Base-by-base conservation (phyloP, 2,329 filamentous ascomycete genomes). In the Lecanoromycetidae sp. region DNA sequence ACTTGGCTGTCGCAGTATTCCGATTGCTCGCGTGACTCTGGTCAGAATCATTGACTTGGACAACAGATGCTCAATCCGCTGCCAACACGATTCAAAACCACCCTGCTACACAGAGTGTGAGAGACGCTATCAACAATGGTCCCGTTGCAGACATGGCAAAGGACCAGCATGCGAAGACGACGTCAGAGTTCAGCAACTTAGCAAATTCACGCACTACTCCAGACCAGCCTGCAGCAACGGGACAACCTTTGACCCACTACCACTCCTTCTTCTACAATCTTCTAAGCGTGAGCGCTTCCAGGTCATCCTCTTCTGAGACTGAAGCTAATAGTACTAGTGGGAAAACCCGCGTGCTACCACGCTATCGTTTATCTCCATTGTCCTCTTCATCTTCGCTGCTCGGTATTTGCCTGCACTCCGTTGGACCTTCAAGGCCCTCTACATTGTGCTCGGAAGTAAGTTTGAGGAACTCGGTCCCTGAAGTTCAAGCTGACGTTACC, bases 211-310 rank as follows among this genome's bases (percentile, higher is more conserved):
- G 71, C 52, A 66, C 68, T 39, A 69, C 68, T 22, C 75, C 76
- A 19, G 67, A 71, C 36, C 66, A 71, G 56, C 71, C 70, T 53
- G 71, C 76, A 51, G 71, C 71, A 45, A 79, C 73, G 55, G 76
- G 76, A 54, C 77, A 80, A 61, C 71, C 75, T 53, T 65, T 81
- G 61, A 81, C 77, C 46, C 75, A 78, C 63, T 81, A 80, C 64
- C 78, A 81, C 63, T 80, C 76, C 56, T 67, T 79, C 66, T 74
- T 82, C 65, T 80, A 81, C 64, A 76, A 74, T 56, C 69, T 81
- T 39, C 61, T 82, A 57, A 80, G 76, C 67, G 72, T 75, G 58
- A 63, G 72, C 55, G 58, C 62, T 71, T 54, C 15, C 8, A 32
- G 13, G 15, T 12, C 25, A 6, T n/a, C 25, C 7, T 22, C 8